These are phyloP conservation scores for Immersiella caudata DNA, from an alignment of 495 filamentous ascomycete genomes.

Conservation along the genomic window DNA sequence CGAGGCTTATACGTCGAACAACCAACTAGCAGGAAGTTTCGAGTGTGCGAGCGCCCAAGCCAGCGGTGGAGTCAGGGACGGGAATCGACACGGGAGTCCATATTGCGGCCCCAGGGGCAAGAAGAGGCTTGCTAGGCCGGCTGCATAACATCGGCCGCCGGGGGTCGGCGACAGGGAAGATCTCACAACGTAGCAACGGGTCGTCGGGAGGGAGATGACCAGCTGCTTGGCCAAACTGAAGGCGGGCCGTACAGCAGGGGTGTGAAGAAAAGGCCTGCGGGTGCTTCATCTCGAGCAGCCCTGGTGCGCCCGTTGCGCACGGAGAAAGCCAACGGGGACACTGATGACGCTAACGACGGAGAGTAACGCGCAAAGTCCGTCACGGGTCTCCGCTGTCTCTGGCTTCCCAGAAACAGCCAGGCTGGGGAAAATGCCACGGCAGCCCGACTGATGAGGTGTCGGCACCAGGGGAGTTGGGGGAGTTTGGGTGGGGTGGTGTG, in stretches of 20 bases:
- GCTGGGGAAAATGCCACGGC: conserved; percentile 2
- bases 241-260: conserved; percentile 29
- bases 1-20: conserved; percentile 26
- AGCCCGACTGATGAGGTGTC: background rate
- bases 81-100: conserved; percentile 20
- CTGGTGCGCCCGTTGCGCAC: background rate
- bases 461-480: background rate
- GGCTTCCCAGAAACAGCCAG: background rate
- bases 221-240: conserved; percentile 24
- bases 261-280: conserved; percentile 20
- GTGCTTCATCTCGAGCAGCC: conserved; percentile 11
- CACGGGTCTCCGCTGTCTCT: background rate
- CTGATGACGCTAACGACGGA: conserved; percentile 2
- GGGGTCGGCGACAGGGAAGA: conserved; percentile 24
- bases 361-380: background rate
- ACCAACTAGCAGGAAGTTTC: conserved; percentile 16
- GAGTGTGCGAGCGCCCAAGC: conserved; percentile 25
- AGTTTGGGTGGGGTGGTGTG: conserved; percentile 9
- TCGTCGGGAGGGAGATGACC: conserved; percentile 26
- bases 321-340: background rate
- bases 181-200: conserved; percentile 22
- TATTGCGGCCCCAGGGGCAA: conserved; percentile 18
- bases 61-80: conserved; percentile 25
- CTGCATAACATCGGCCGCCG: conserved; percentile 36
- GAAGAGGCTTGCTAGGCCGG: conserved; percentile 16